phyloP scores from a whole-genome alignment of 768 basidiomycete genomes.

The Suillus subalutaceus region DNA sequence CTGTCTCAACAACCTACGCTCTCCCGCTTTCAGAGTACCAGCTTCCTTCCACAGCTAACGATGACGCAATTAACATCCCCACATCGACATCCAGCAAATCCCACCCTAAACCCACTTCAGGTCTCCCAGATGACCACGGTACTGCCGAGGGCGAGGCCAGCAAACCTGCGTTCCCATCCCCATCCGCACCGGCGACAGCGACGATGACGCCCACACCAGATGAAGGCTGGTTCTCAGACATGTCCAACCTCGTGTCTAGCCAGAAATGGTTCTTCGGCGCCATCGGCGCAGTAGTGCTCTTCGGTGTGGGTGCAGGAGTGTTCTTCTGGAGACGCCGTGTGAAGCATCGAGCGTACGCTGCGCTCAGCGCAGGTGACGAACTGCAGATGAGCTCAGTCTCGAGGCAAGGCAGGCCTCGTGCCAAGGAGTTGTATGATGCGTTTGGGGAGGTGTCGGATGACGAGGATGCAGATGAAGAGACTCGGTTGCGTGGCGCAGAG shows the following conservation, averaged over 20 bases:
- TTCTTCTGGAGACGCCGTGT: conserved; percentile 80
- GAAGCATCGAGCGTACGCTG: conserved; percentile 55
- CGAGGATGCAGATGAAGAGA: conserved; percentile 75
- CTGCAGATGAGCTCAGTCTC: conserved; percentile 77
- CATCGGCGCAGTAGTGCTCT: conserved; percentile 74
- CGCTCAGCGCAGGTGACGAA: conserved; percentile 65
- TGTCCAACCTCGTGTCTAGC: conserved; percentile 70
- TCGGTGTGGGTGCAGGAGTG: conserved; percentile 65
- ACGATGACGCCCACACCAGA: conserved; percentile 65
- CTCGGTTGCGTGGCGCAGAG: conserved; percentile 56
- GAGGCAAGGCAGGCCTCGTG: conserved; percentile 50
- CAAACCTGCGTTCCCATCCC: conserved; percentile 66
- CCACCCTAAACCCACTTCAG: conserved; percentile 82
- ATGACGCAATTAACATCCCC: conserved; percentile 42
- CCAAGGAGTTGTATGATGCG: conserved; percentile 94
- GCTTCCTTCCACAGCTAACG: conserved; percentile 50
- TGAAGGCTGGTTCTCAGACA: conserved; percentile 83
- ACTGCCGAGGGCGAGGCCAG: conserved; percentile 77
- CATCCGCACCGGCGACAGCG: conserved; percentile 31
- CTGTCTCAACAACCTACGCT: conserved; percentile 62
- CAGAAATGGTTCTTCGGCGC: conserved; percentile 93
- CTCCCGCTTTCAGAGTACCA: conserved; percentile 55
- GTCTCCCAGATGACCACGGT: conserved; percentile 87
- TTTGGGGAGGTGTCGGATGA: conserved; percentile 91
- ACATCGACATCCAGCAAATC: conserved; percentile 55